Evolutionary conservation across 768 basidiomycete species (phyloP), one percentile per base, ranked within the genome.

Genomic region (Phylloporus sp.): DNA sequence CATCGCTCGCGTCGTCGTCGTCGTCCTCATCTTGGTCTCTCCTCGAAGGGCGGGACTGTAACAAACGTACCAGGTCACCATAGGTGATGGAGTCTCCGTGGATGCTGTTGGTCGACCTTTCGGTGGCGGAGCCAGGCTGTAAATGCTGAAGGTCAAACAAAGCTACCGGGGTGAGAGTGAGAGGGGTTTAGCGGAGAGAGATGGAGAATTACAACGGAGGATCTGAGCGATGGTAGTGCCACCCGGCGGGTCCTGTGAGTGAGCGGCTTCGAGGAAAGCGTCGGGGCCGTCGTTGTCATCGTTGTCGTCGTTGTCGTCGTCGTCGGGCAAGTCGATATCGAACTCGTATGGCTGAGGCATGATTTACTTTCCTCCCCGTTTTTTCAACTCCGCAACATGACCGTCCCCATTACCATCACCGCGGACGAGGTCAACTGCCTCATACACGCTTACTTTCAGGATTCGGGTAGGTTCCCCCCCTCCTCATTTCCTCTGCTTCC

Each of bases 371-470:
- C n/a, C n/a, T n/a, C n/a, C n/a, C n/a, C n/a, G n/a, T n/a, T 48
- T 60, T 61, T 60, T 44, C 59, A 61, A 63, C 62, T 63, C 62
- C 62, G 62, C 62, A 48, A 46, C 33, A 71, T 74, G 60, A 63
- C 66, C 34, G 67, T 73, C 44, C 74, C 76, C 40, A 75, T 85
- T 38, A 74, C 75, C 26, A 84, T 90, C 52, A 79, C 82, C 32
- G 84, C 88, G 29, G 88, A 90, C 54, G 86, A 91, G 62, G 74
- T 92, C 50, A 92, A 92, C 62, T 87, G 84, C 58, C 78, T 91
- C 52, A 83, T 92, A 38, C 82, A 91, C 64, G 77, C 90, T 2
- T 92, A 90, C 60, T 80, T 92, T 53, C 73, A 82, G 54, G 90
- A 92, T 56, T 89, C 87, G 26, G 89, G 89, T 87, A 17, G 44